A percentile compares a stretch with the other conserved stretches of the same genome.
phyloP scores from a whole-genome alignment of 2,329 filamentous ascomycete genomes.

The Ophiostoma pallidulum region DNA sequence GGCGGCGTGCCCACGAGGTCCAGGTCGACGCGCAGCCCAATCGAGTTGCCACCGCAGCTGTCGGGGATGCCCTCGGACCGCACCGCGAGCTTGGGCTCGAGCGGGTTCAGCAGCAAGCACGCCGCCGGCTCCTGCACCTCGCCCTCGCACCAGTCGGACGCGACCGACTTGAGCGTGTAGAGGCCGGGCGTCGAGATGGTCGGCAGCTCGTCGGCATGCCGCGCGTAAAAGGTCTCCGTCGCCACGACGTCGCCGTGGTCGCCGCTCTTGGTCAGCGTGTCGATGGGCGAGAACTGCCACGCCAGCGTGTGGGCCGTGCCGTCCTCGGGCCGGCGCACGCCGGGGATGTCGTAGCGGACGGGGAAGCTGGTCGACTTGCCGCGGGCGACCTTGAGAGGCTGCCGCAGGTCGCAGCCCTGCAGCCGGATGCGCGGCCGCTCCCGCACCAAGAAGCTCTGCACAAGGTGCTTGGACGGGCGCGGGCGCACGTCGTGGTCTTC shows the following conservation, averaged over 20 bases:
- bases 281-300: constrained; percentile 74
- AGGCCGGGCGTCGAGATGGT: constrained; percentile 68
- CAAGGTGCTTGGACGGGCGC: constrained; percentile 51
- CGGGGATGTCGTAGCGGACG: constrained; percentile 57
- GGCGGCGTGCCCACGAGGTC: constrained; percentile 89
- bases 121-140: constrained; percentile 89
- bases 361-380: constrained; percentile 61
- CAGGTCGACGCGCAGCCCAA: constrained; percentile 79
- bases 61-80: constrained; percentile 77
- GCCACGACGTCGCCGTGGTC: constrained; percentile 55
- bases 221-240: constrained; percentile 49
- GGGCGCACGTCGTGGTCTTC: constrained; percentile 60
- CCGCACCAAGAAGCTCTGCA: constrained; percentile 74
- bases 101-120: constrained; percentile 85
- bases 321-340: constrained; percentile 42
- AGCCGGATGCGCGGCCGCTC: constrained; percentile 71
- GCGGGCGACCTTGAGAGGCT: constrained; percentile 74
- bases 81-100: constrained; percentile 70
- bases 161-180: constrained; percentile 74
- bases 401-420: constrained; percentile 65
- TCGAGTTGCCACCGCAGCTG: constrained; percentile 88
- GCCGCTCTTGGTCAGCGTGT: constrained; percentile 57
- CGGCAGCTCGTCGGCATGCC: constrained; percentile 53
- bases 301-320: constrained; percentile 58
- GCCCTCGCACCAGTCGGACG: constrained; percentile 72